Percentiles rank a stretch among this genome's conserved stretches.
Conservation (phyloP, 768 basidiomycete genomes). For the Pleurotus eryngii region DNA sequence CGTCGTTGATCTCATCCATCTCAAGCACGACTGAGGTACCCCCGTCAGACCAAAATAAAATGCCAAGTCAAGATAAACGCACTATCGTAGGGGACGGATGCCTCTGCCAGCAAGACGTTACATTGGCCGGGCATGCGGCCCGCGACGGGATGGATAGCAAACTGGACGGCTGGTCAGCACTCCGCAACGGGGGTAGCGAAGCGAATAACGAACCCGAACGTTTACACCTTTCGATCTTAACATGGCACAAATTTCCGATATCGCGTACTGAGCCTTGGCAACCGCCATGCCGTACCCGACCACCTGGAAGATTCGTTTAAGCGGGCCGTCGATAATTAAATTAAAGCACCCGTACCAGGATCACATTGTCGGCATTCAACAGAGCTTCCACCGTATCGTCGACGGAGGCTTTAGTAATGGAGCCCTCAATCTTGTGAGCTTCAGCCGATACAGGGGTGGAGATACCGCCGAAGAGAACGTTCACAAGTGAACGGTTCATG, state of each 20-base stretch:
- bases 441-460: constrained; percentile 51
- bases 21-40: constrained; percentile 68
- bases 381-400: constrained; percentile 82
- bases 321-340: not conserved
- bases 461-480: constrained; percentile 89
- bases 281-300: constrained; percentile 93
- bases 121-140: constrained; percentile 94
- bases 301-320: constrained; percentile 39
- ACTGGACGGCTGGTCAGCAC: constrained; percentile 27
- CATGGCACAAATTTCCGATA: constrained; percentile 71
- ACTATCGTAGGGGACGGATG: constrained; percentile 89
- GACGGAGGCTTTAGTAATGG: constrained; percentile 70
- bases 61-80: constrained; percentile 18
- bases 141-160: constrained; percentile 87
- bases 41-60: not conserved
- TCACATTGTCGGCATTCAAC: constrained; percentile 78
- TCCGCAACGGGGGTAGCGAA: not conserved
- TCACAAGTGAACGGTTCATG: constrained; percentile 85
- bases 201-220: constrained; percentile 47
- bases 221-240: constrained; percentile 72
- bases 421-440: constrained; percentile 77
- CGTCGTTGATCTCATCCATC: constrained; percentile 95
- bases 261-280: constrained; percentile 83
- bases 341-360: constrained; percentile 46
- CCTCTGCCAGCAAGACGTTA: constrained; percentile 88